phyloP scores from a whole-genome alignment of 2,329 filamentous ascomycete species.

The Xylaria sp. region DNA sequence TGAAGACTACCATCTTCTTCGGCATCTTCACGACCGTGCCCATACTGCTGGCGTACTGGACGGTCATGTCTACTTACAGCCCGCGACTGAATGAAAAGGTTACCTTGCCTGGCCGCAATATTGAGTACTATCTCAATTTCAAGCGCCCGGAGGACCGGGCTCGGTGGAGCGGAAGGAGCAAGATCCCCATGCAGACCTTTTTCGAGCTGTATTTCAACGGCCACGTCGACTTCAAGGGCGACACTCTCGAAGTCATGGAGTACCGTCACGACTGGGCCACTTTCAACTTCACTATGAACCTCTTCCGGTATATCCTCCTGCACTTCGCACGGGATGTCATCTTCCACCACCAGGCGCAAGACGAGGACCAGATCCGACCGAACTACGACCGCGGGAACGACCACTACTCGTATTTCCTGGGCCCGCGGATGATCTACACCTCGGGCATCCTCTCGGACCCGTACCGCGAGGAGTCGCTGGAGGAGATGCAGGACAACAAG shows the following conservation, averaged over 20 bases:
- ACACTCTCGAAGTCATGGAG: slow-evolving; percentile 82
- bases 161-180: slow-evolving; percentile 73
- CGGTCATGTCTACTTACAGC: slow-evolving; percentile 72
- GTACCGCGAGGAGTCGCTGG: slow-evolving; percentile 81
- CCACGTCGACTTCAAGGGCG: slow-evolving; percentile 89
- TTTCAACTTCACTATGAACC: slow-evolving; percentile 80
- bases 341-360: slow-evolving; percentile 86
- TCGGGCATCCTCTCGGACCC: slow-evolving; percentile 87
- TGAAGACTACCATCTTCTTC: slow-evolving; percentile 86
- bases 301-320: slow-evolving; percentile 84
- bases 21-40: slow-evolving; percentile 74
- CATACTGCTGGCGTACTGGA: slow-evolving; percentile 79
- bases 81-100: slow-evolving; percentile 90
- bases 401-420: slow-evolving; percentile 96
- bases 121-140: slow-evolving; percentile 86
- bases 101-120: slow-evolving; percentile 76
- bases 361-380: slow-evolving; percentile 93
- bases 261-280: slow-evolving; percentile 93
- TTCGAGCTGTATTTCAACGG: slow-evolving; percentile 95
- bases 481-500: slow-evolving; percentile 97
- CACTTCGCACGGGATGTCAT: slow-evolving; percentile 84
- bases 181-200: slow-evolving; percentile 88
- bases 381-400: slow-evolving; percentile 96
- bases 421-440: slow-evolving; percentile 96
- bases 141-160: slow-evolving; percentile 58